Evolutionary conservation across 1,284 basidiomycete genomes (phyloP).

Genomic region (Sutorius eximius): DNA sequence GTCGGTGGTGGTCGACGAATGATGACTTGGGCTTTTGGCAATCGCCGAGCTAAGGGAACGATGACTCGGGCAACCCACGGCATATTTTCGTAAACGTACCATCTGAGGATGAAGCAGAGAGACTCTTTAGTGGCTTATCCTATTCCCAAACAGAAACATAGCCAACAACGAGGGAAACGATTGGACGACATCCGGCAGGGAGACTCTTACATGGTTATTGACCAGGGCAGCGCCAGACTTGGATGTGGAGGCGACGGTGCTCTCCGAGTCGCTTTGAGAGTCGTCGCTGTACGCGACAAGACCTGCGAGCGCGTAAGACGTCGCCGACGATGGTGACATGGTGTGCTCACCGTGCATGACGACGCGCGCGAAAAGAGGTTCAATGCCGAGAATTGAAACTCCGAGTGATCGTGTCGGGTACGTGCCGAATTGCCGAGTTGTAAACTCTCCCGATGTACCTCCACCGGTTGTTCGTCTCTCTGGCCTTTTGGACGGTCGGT

Average conservation of each 20-base stretch:
- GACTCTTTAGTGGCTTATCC: slow-evolving; percentile 54
- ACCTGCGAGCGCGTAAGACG: slow-evolving; percentile 38
- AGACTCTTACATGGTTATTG: slow-evolving; percentile 61
- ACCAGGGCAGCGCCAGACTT: slow-evolving; percentile 11
- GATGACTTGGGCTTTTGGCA: slow-evolving; percentile 53
- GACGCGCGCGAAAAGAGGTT: slow-evolving; percentile 11
- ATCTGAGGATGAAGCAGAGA: slow-evolving; percentile 45
- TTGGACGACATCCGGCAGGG: slow-evolving; percentile 39
- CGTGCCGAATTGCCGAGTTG: slow-evolving; percentile 30
- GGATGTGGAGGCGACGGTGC: slow-evolving; percentile 34
- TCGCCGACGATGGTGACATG: not conserved
- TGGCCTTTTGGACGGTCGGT: slow-evolving; percentile 35
- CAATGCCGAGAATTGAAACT: slow-evolving; percentile 21
- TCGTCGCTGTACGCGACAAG: slow-evolving; percentile 68
- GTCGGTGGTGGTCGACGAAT: slow-evolving; percentile 52
- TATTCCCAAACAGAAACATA: slow-evolving; percentile 60
- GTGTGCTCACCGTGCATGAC: slow-evolving; percentile 44
- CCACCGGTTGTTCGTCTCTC: slow-evolving; percentile 27
- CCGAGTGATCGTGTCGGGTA: slow-evolving; percentile 12
- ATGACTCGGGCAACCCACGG: not conserved
- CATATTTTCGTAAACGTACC: slow-evolving; percentile 35
- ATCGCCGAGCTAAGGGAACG: slow-evolving; percentile 38
- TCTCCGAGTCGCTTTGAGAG: slow-evolving; percentile 59
- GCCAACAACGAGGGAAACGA: slow-evolving; percentile 72
- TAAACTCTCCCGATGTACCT: slow-evolving; percentile 35